These are phyloP conservation scores for Suillus cothurnatus DNA, from an alignment of 768 basidiomycete genomes.

Conservation along the genomic window DNA sequence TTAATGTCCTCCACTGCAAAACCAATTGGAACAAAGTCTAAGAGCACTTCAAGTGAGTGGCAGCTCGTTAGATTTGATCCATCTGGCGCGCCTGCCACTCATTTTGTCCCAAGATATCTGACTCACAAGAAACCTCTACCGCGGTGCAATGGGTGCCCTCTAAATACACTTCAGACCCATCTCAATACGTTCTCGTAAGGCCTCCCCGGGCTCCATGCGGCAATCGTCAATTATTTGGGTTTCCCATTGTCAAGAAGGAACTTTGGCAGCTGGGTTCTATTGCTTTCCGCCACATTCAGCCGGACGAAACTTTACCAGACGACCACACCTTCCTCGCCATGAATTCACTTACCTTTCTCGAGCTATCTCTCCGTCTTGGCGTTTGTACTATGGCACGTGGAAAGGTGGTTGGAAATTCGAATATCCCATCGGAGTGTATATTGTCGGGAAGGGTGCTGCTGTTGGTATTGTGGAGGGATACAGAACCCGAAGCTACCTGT, in stretches of 20 bases:
- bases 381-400: neutral
- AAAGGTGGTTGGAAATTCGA: neutral
- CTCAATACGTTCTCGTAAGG: neutral
- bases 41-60: neutral
- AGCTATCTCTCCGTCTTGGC: neutral
- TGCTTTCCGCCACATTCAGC: neutral
- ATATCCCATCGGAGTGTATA: neutral
- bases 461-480: constrained; percentile 1
- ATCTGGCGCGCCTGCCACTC: neutral
- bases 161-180: neutral
- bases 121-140: neutral
- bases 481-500: neutral
- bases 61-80: neutral
- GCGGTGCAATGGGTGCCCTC: neutral
- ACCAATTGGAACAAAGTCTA: neutral
- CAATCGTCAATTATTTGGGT: neutral
- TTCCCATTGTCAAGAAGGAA: neutral
- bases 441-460: neutral
- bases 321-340: neutral
- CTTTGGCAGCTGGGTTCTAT: neutral
- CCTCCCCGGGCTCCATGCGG: neutral
- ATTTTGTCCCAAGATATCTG: neutral
- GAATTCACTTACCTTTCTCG: neutral
- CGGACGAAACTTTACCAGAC: neutral
- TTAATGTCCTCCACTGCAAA: neutral